Percentiles rank a stretch among this genome's conserved stretches.
Conservation (phyloP, 1,284 basidiomycete species). For the Heterobasidion annosum region DNA sequence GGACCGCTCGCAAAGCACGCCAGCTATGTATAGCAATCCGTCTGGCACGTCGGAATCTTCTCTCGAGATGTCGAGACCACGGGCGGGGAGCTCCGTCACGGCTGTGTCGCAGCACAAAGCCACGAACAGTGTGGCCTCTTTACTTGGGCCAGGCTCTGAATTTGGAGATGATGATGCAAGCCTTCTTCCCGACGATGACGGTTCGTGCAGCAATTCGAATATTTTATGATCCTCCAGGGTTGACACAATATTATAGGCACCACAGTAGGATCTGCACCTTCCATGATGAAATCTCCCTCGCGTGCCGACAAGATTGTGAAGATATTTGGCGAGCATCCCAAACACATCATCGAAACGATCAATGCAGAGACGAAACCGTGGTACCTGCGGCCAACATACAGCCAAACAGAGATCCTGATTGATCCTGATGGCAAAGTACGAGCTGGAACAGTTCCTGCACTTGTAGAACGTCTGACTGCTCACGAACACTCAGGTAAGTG, state of each 20-base stretch:
- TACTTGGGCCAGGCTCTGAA: slow-evolving; percentile 1
- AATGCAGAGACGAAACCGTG: slow-evolving; percentile 62
- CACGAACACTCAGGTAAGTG: slow-evolving; percentile 74
- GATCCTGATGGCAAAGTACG: slow-evolving; percentile 78
- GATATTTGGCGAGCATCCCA: slow-evolving; percentile 42
- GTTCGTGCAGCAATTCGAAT: neutral
- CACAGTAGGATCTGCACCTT: neutral
- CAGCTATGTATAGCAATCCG: slow-evolving; percentile 16
- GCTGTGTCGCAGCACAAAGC: neutral
- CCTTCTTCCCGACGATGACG: slow-evolving; percentile 11
- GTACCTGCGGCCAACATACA: slow-evolving; percentile 81
- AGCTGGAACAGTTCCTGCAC: slow-evolving; percentile 79
- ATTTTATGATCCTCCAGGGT: no score
- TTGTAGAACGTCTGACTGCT: slow-evolving; percentile 86
- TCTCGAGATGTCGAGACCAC: slow-evolving; percentile 4
- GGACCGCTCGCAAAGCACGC: slow-evolving; percentile 11
- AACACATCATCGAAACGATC: slow-evolving; percentile 38
- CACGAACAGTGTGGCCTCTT: neutral
- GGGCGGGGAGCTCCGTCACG: neutral
- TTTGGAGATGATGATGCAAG: slow-evolving; percentile 22
- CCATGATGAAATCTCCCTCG: slow-evolving; percentile 20
- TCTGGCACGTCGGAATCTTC: slow-evolving; percentile 17
- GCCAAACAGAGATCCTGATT: slow-evolving; percentile 74
- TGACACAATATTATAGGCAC: neutral
- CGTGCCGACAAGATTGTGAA: slow-evolving; percentile 63